These are phyloP conservation scores for Phytopythium chamaehyphon DNA, from an alignment of 352 stramenopile species.

Conservation along the genomic window DNA sequence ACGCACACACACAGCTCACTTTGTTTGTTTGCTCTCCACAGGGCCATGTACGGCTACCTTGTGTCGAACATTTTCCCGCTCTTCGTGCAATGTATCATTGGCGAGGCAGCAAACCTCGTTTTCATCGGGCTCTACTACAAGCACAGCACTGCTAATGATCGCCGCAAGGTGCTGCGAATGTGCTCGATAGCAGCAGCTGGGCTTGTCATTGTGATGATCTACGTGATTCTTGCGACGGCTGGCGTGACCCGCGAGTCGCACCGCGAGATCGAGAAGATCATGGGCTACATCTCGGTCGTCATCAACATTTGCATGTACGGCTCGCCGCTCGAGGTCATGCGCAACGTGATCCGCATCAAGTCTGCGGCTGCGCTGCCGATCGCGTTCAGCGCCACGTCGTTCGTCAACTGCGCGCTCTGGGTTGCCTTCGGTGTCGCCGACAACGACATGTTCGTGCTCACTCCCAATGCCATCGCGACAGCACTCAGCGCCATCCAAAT, in stretches of 20 bases:
- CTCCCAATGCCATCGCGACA: constrained; percentile 27
- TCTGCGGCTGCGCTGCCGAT: constrained; percentile 41
- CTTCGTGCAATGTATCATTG: constrained; percentile 15
- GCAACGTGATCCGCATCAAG: constrained; percentile 31
- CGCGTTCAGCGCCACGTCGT: constrained; percentile 28
- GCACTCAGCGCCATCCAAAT: constrained; percentile 35
- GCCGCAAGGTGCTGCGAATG: constrained; percentile 17
- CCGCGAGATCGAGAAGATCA: constrained; percentile 18
- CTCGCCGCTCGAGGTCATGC: constrained; percentile 41
- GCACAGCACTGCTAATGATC: constrained; percentile 17
- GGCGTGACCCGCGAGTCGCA: constrained; percentile 21
- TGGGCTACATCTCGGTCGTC: constrained; percentile 34
- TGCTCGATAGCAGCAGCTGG: constrained; percentile 9
- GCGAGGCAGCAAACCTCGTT: constrained; percentile 10
- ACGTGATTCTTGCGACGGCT: constrained; percentile 25
- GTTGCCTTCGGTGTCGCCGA: constrained; percentile 34
- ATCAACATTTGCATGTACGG: constrained; percentile 41
- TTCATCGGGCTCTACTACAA: constrained; percentile 30
- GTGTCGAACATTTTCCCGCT: constrained; percentile 20
- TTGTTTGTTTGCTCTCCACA: not conserved
- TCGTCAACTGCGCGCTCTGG: constrained; percentile 42
- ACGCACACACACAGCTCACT: too few relatives aligned
- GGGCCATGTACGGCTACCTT: constrained; percentile 18
- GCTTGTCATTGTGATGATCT: constrained; percentile 22
- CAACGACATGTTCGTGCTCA: constrained; percentile 30